Base-by-base conservation (phyloP, 768 basidiomycete genomes). In the Naganishia antarctica region DNA sequence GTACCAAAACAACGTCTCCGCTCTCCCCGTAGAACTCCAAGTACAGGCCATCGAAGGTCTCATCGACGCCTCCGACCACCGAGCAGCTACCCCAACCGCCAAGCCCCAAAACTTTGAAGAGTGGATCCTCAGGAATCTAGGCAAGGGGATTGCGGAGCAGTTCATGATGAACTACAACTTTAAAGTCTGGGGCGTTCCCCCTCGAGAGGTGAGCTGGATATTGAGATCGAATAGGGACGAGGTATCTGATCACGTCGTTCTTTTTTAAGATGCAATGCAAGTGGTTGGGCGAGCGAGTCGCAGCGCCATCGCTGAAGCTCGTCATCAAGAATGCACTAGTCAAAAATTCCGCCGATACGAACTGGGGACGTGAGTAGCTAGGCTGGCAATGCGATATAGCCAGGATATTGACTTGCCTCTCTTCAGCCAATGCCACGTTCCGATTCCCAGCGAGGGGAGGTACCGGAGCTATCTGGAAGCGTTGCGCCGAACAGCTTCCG, bases 131-230 rank as follows among this genome's bases (percentile, higher is more conserved):
- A 65, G 77, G 49, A 76, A 74, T 67, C 76, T 79, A 73, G 77
- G 78, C 15, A 68, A 69, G 40, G 78, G 78, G 1, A 76, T 80
- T 21, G 78, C 78, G 28, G 74, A 79, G 53, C 47, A 74, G 34
- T 80, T 80, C 73, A 80, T 80, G 79, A 66, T 74, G 25, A 76
- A 76, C 41, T 80, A 80, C 70, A 80, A 80, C 68, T 78, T 74
- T 70, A 77, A 76, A 66, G 79, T 80, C 18, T 80, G 79, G 79
- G 79, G 76, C 25, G 76, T 78, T 6, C 78, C 73, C 11, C 74
- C 78, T 0, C 70, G 66, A 23, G 71, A 76, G 61, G 77, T 77
- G 51, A 58, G 43, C n/a, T n/a, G 23, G 41, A 8, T 8, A 11
- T 16, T 3, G 2, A 15, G 3, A 41, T 25, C 21, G 70, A 58